Evolutionary conservation across 805 yeast genomes (phyloP).

Genomic region (Scheffersomyces spartinae): DNA sequence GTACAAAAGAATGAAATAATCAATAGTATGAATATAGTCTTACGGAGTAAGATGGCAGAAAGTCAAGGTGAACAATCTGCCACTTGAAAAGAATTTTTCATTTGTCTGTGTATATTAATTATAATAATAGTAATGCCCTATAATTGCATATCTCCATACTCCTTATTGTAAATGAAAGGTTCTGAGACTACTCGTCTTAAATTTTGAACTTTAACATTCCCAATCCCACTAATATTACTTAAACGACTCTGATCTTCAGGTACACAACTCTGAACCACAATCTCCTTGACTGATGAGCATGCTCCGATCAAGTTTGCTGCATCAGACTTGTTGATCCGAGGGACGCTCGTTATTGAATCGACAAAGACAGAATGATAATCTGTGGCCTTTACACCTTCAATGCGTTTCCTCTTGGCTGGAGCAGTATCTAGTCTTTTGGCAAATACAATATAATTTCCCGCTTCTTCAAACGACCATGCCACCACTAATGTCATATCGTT

Average conservation of each 20-base stretch:
- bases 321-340: constrained; percentile 31
- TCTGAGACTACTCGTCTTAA: constrained; percentile 21
- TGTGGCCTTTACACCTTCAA: constrained; percentile 20
- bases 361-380: constrained; percentile 25
- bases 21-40: constrained; percentile 46
- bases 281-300: constrained; percentile 23
- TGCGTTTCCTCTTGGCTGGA: constrained; percentile 14
- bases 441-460: constrained; percentile 29
- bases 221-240: constrained; percentile 24
- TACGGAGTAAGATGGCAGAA: constrained; percentile 41
- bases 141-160: too few species aligned
- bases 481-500: constrained; percentile 38
- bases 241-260: constrained; percentile 7
- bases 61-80: too few species aligned
- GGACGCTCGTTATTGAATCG: constrained; percentile 23
- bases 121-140: too few species aligned
- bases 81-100: too few species aligned
- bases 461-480: constrained; percentile 43
- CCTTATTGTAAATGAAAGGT: constrained; percentile 29
- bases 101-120: too few species aligned
- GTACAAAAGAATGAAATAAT: constrained; percentile 59
- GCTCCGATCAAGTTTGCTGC: constrained; percentile 31
- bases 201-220: constrained; percentile 23
- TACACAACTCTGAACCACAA: constrained; percentile 16
- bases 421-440: constrained; percentile 26